These are phyloP conservation scores for Chlamydomonas eustigma DNA, from an alignment of 139 green algal genomes.

Conservation along the genomic window DNA sequence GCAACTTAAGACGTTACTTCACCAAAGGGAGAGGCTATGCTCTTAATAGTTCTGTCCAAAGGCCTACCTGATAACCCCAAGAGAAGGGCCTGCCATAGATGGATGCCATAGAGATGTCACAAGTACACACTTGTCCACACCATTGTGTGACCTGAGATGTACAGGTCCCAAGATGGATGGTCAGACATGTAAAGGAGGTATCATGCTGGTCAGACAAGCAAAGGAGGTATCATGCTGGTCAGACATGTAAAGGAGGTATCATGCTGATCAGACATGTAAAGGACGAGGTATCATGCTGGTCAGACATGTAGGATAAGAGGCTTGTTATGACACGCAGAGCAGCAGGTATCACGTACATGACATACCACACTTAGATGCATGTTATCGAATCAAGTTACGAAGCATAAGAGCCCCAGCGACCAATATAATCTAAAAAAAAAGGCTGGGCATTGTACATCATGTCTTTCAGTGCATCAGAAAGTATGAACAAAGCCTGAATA, in stretches of 20 bases:
- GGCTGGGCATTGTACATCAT: not conserved
- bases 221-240: not conserved
- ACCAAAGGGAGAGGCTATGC: not conserved
- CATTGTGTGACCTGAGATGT: not conserved
- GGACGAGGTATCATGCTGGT: not conserved
- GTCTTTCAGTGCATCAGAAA: not conserved
- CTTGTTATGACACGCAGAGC: no score
- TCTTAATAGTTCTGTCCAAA: not conserved
- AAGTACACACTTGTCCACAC: conserved; percentile 1
- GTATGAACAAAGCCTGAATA: not conserved
- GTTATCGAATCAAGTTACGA: not conserved
- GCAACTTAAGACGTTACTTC: not conserved
- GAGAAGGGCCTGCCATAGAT: not conserved
- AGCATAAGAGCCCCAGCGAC: not conserved
- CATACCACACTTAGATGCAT: not conserved
- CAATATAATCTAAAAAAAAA: not conserved
- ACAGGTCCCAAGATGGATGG: no score
- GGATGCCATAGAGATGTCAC: not conserved
- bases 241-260: not conserved
- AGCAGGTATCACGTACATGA: no score
- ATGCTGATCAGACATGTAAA: not conserved
- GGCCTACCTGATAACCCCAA: not conserved
- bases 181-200: no score
- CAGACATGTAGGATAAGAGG: no score
- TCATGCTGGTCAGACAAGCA: no score